phyloP scores from a whole-genome alignment of 768 basidiomycete species.

The Tulasnella sp. region DNA sequence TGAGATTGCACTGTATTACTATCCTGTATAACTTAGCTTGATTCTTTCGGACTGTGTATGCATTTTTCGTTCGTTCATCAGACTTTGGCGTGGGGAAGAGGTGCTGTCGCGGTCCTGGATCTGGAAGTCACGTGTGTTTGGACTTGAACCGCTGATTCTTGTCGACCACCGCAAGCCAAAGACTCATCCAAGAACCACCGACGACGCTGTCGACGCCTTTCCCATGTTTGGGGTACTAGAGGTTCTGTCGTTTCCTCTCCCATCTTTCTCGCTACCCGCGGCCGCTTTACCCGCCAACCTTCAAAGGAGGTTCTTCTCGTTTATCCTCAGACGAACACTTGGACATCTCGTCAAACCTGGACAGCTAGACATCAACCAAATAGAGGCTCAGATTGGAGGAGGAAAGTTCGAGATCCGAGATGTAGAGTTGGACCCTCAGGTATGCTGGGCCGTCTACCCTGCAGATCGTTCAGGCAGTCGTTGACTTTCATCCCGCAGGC shows the following conservation, averaged over 20 bases:
- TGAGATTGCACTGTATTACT: neutral
- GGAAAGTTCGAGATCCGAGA: constrained; percentile 82
- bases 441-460: constrained; percentile 34
- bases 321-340: constrained; percentile 70
- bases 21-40: neutral
- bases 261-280: constrained; percentile 30
- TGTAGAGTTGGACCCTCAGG: constrained; percentile 68
- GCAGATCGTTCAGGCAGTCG: constrained; percentile 13
- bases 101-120: neutral
- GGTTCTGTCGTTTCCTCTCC: constrained; percentile 20
- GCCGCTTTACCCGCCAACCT: constrained; percentile 43
- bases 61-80: neutral
- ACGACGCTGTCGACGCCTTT: neutral
- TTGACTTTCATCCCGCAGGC: constrained; percentile 40
- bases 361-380: constrained; percentile 76
- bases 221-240: neutral
- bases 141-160: constrained; percentile 2
- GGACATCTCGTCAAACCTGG: constrained; percentile 85
- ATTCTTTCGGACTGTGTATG: neutral
- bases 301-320: constrained; percentile 84
- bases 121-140: neutral
- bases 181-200: neutral
- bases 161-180: neutral
- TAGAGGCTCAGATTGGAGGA: constrained; percentile 88
- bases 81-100: neutral